Evolutionary conservation across 78 protist genomes (phyloP).

Genomic region (Dictyostelium purpureum): DNA sequence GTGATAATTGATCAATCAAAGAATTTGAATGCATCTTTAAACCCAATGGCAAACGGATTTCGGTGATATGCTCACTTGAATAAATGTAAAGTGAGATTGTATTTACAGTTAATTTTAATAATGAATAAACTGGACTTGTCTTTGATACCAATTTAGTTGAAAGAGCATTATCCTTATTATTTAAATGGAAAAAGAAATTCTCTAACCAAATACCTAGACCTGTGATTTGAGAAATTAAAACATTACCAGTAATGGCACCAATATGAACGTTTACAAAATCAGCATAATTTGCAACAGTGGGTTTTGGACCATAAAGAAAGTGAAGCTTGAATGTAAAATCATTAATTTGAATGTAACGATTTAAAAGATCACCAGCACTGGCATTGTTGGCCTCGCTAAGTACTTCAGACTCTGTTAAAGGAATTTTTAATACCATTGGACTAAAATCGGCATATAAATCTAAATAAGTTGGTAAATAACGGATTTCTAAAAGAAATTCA

Average conservation of each 20-base stretch:
- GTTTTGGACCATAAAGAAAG: slow-evolving; percentile 72
- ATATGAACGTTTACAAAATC: slow-evolving; percentile 57
- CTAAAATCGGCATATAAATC: slow-evolving; percentile 67
- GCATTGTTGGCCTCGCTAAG: not conserved
- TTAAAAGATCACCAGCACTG: not conserved
- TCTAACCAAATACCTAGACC: slow-evolving; percentile 70
- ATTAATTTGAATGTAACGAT: slow-evolving; percentile 65
- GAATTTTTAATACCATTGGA: slow-evolving; percentile 67
- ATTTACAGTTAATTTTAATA: slow-evolving; percentile 19
- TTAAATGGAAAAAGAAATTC: slow-evolving; percentile 53
- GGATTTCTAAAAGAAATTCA: slow-evolving; percentile 56
- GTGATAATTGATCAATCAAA: slow-evolving; percentile 50
- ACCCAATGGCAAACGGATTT: slow-evolving; percentile 54
- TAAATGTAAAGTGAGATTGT: slow-evolving; percentile 48
- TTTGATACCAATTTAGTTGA: slow-evolving; percentile 56
- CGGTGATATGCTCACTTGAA: slow-evolving; percentile 49
- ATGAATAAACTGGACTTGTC: slow-evolving; percentile 45
- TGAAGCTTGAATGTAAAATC: slow-evolving; percentile 71
- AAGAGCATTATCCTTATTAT: slow-evolving; percentile 72
- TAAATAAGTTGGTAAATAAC: slow-evolving; percentile 57
- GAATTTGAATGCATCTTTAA: slow-evolving; percentile 51
- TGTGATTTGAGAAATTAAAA: slow-evolving; percentile 42
- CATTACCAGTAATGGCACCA: slow-evolving; percentile 70
- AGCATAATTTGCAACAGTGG: slow-evolving; percentile 30
- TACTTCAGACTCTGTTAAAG: not conserved